phyloP scores from a whole-genome alignment of 139 green algal genomes.

The Astrephomene gubernaculifera region DNA sequence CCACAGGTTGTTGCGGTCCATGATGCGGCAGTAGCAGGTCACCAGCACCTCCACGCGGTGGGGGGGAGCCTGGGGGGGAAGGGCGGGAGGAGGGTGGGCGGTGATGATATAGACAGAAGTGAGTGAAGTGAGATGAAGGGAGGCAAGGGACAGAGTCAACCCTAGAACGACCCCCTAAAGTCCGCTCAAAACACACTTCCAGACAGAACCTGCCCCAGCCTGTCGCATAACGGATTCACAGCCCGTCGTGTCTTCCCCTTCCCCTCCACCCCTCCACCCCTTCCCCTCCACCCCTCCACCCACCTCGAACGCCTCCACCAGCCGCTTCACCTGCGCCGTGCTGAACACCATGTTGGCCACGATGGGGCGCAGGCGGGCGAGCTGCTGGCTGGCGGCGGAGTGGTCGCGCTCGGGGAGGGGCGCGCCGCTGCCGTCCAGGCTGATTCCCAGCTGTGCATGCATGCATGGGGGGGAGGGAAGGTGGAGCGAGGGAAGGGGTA shows the following conservation, averaged over 20 bases:
- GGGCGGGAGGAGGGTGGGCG: too few relatives aligned
- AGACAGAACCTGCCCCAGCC: too few relatives aligned
- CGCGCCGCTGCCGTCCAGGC: neutral
- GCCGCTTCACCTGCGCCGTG: constrained; percentile 43
- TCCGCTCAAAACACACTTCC: too few relatives aligned
- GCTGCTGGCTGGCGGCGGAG: neutral
- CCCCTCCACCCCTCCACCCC: neutral
- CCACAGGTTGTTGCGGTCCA: constrained; percentile 70
- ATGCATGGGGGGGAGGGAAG: neutral
- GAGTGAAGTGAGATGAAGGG: too few relatives aligned
- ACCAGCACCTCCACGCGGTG: constrained; percentile 72
- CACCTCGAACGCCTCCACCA: constrained; percentile 51
- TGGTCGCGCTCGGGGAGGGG: neutral
- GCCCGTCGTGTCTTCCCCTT: neutral
- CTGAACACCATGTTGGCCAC: constrained; percentile 27
- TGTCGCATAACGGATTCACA: too few relatives aligned
- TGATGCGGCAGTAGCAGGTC: constrained; percentile 57
- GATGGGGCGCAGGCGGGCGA: constrained; percentile 20
- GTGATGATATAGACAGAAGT: too few relatives aligned
- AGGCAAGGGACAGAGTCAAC: too few relatives aligned
- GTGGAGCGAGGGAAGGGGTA: neutral
- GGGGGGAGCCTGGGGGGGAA: constrained; percentile 41
- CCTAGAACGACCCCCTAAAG: too few relatives aligned
- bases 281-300: neutral
- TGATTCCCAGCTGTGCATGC: constrained; percentile 44